These are phyloP conservation scores for Cubamyces lactineus DNA, from an alignment of 768 basidiomycete species.

Conservation along the genomic window DNA sequence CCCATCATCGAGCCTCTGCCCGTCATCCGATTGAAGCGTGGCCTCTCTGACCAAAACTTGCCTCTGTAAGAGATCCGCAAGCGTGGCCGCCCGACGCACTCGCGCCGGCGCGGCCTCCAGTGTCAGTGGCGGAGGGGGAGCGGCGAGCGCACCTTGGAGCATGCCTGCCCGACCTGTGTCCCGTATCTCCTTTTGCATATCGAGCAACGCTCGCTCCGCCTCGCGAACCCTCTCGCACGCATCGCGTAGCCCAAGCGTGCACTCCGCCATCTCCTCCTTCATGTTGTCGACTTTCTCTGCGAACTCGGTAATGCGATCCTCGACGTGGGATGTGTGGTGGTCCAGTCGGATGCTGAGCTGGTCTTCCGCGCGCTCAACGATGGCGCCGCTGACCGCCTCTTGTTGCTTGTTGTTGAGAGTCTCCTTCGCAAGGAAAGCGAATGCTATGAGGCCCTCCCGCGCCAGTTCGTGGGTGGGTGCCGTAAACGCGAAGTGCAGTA, in stretches of 20 bases:
- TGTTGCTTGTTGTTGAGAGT: not conserved
- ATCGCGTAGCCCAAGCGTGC: not conserved
- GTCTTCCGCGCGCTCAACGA: constrained; percentile 5
- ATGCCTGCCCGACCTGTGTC: not conserved
- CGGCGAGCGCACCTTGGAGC: not conserved
- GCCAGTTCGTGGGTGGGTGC: constrained; percentile 1
- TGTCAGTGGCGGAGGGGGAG: not conserved
- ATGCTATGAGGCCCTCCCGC: not conserved
- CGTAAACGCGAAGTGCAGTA: not conserved
- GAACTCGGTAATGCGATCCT: not conserved
- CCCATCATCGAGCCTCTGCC: not conserved
- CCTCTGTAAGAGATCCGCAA: constrained; percentile 8
- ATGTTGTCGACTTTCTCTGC: not conserved
- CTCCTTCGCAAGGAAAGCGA: constrained; percentile 3
- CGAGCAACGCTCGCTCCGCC: not conserved
- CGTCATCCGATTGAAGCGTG: not conserved
- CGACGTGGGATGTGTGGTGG: constrained; percentile 6
- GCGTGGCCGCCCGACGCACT: constrained; percentile 5
- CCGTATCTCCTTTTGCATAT: not conserved
- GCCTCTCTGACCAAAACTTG: constrained; percentile 2
- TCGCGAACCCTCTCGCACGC: not conserved
- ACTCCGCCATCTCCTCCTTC: not conserved
- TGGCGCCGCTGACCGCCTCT: not conserved
- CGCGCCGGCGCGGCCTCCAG: constrained; percentile 6
- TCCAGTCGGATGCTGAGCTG: constrained; percentile 1